Conservation (phyloP, 768 basidiomycete genomes). For the Hysterangium stoloniferum region DNA sequence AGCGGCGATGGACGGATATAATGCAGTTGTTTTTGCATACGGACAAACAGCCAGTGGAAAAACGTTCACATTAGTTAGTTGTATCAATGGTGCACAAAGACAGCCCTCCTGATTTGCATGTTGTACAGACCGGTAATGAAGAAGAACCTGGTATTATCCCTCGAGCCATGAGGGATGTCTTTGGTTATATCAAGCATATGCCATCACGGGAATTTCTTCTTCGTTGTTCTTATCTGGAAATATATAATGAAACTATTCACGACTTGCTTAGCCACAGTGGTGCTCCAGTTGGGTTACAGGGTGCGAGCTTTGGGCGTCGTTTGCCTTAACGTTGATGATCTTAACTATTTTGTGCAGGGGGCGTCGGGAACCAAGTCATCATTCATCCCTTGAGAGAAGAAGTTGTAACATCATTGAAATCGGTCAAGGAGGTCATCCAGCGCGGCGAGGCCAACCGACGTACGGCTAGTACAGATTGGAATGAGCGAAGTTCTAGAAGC, state of each 20-base stretch:
- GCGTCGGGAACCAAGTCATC: conserved; percentile 52
- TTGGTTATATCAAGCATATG: conserved; percentile 70
- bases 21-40: conserved; percentile 91
- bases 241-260: conserved; percentile 89
- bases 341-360: conserved; percentile 53
- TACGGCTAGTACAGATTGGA: conserved; percentile 98
- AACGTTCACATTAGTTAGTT: conserved; percentile 54
- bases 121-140: conserved; percentile 56
- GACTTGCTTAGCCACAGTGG: conserved; percentile 50
- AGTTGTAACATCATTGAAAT: conserved; percentile 84
- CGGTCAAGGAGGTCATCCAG: conserved; percentile 77
- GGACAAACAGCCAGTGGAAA: conserved; percentile 84
- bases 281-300: conserved; percentile 8
- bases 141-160: conserved; percentile 93
- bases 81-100: not conserved
- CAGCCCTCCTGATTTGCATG: no score
- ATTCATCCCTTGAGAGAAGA: conserved; percentile 81
- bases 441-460: conserved; percentile 82
- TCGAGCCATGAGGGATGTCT: conserved; percentile 86
- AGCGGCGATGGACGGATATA: conserved; percentile 96
- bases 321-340: conserved; percentile 33
- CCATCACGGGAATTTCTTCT: conserved; percentile 86
- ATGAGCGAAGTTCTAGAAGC: conserved; percentile 88
- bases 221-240: conserved; percentile 92
- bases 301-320: conserved; percentile 43